Evolutionary conservation across 2,329 filamentous ascomycete species (phyloP).

Genomic region (Fusarium brachygibbosum): DNA sequence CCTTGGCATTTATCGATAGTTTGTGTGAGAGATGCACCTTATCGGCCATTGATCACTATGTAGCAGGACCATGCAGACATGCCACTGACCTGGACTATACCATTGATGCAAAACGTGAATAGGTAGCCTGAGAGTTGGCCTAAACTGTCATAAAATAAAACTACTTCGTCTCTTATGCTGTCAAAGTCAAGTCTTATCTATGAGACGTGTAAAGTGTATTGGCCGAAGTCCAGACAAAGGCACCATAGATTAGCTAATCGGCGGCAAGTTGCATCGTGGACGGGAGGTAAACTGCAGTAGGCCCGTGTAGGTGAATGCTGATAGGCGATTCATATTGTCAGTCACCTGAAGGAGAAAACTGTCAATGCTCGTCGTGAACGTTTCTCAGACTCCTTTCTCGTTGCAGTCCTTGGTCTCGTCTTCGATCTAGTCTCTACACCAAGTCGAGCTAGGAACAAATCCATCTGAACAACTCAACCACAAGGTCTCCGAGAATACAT

Average conservation of each 20-base stretch:
- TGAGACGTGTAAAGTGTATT: not conserved
- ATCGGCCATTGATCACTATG: not conserved
- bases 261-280: not conserved
- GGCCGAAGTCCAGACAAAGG: not conserved
- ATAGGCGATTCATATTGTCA: not conserved
- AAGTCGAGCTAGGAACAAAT: not conserved
- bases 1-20: not conserved
- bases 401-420: not conserved
- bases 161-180: not conserved
- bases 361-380: not conserved
- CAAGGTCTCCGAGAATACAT: not conserved
- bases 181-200: too few species aligned
- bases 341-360: not conserved
- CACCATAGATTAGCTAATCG: not conserved
- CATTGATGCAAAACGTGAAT: too few species aligned
- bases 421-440: not conserved
- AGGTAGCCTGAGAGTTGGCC: not conserved
- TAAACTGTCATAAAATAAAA: not conserved
- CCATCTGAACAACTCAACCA: not conserved
- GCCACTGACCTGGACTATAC: not conserved
- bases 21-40: not conserved
- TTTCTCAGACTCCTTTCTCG: not conserved
- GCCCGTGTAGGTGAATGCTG: not conserved
- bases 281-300: slow-evolving; percentile 17
- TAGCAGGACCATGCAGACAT: not conserved